Evolutionary conservation across 257 asterid species (phyloP), one percentile per base, ranked within the genome.

Genomic region (Euphrasia confusa): DNA sequence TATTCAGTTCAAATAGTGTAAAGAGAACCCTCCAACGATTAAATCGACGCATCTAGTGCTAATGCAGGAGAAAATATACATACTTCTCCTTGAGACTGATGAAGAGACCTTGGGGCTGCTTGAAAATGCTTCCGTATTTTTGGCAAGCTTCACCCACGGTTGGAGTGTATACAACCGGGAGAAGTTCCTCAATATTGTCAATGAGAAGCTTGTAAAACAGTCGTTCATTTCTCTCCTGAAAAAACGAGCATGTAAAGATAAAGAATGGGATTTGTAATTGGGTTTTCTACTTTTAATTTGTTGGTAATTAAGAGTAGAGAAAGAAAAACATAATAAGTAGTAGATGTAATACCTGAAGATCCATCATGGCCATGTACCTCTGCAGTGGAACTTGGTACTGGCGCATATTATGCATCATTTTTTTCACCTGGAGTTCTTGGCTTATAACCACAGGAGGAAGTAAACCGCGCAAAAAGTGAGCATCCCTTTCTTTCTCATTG

Each of bases 371-470:
- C 77, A 84, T 82, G 79, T 86, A 86, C 75, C 81, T 81, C 72
- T 86, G 92, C 53, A 86, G 72, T 18, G 95, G 95, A 28, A 84
- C 82, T 58, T 84, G 79, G 75, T 86, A 86, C 18, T 78, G 82
- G 48, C 92, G 87, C 64, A 86, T 62, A 64, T 60, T 76, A 53
- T 70, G 78, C 95, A 86, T 84, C 79, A 86, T 62, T 72, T 93
- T 93, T 39, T 93, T 93, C 24, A 93, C 99, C 97, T 92, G 99
- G 66, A 87, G 75, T 3, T 82, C 91, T 73, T 89, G 99, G 80
- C 77, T 75, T 72, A 85, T 52, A 32, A 82, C 81, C 24, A 70
- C 97, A 0, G 99, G 97, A 56, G 99, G 99, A 55, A 93, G 96
- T 68, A 93, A 92, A 71, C 99, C 99, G 5, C 97, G 84, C 68